Percentiles rank a stretch among this genome's conserved stretches.
Evolutionary conservation across 371 early-diverging fungal genomes (phyloP).

Genomic region (Lichtheimia ramosa): DNA sequence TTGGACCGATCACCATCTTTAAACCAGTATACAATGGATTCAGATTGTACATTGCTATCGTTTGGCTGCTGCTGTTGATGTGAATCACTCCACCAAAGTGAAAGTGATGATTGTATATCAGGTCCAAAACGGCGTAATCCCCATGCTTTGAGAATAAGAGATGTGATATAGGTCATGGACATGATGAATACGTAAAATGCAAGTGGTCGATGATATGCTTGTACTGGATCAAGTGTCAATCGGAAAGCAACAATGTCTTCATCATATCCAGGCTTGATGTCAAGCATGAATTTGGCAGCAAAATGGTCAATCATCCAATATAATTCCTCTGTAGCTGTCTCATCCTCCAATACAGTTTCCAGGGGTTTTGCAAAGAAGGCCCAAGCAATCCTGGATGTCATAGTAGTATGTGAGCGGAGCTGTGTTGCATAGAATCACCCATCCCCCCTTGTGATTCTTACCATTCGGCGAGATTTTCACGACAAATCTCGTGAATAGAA

Average conservation of each 20-base stretch:
- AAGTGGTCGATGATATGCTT: constrained; percentile 68
- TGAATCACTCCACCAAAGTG: constrained; percentile 9
- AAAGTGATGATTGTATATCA: constrained; percentile 30
- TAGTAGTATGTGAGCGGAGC: background rate
- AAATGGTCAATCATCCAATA: constrained; percentile 47
- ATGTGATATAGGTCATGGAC: constrained; percentile 14
- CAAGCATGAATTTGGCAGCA: constrained; percentile 37
- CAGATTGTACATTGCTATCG: background rate
- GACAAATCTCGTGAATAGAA: constrained; percentile 35
- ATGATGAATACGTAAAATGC: constrained; percentile 53
- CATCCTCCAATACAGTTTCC: constrained; percentile 42
- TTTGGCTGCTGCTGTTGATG: background rate
- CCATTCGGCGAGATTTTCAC: constrained; percentile 60
- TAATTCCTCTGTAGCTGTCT: constrained; percentile 33
- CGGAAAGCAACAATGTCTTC: constrained; percentile 56
- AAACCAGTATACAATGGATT: constrained; percentile 54
- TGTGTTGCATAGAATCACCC: too few species aligned
- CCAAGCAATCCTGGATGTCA: constrained; percentile 52
- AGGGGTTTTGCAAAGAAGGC: constrained; percentile 49
- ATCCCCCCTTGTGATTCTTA: constrained; percentile 15
- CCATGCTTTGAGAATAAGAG: constrained; percentile 27
- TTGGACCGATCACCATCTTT: constrained; percentile 43
- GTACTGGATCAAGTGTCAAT: constrained; percentile 63
- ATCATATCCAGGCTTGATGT: constrained; percentile 57
- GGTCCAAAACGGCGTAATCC: constrained; percentile 36